Evolutionary conservation across 2,329 filamentous ascomycete species (phyloP).

Genomic region (Zymoseptoria passerinii): DNA sequence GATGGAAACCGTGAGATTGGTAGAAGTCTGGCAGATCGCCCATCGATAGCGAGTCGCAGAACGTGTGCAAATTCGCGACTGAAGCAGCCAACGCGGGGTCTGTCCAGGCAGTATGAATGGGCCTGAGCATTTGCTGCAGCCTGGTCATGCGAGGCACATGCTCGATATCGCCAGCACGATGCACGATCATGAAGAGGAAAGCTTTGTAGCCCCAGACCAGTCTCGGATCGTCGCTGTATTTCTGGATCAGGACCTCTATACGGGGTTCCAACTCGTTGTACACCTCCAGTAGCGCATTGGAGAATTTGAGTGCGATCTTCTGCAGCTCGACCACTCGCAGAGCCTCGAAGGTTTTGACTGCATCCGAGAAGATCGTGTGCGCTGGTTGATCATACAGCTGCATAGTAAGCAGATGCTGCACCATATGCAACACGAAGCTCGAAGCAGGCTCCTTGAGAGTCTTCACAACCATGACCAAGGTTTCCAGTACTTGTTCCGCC

Average conservation of each 20-base stretch:
- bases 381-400: constrained; percentile 65
- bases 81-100: constrained; percentile 58
- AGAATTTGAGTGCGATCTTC: constrained; percentile 79
- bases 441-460: constrained; percentile 20
- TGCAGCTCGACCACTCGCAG: constrained; percentile 83
- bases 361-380: constrained; percentile 69
- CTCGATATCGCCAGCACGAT: constrained; percentile 67
- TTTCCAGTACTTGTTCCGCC: constrained; percentile 25
- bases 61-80: constrained; percentile 66
- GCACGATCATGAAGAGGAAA: constrained; percentile 87
- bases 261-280: constrained; percentile 81
- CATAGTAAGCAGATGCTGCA: constrained; percentile 84
- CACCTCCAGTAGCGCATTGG: constrained; percentile 75
- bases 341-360: constrained; percentile 78
- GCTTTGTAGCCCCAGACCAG: constrained; percentile 78
- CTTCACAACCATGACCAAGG: constrained; percentile 24
- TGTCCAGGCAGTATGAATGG: constrained; percentile 74
- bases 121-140: constrained; percentile 69
- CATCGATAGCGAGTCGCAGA: constrained; percentile 71
- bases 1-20: constrained; percentile 61
- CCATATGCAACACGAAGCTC: constrained; percentile 72
- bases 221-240: constrained; percentile 69
- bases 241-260: constrained; percentile 69
- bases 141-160: constrained; percentile 61
- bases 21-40: constrained; percentile 76